Conservation (phyloP, 2,329 filamentous ascomycete species). For the Stachybotrys chlorohalonatus region DNA sequence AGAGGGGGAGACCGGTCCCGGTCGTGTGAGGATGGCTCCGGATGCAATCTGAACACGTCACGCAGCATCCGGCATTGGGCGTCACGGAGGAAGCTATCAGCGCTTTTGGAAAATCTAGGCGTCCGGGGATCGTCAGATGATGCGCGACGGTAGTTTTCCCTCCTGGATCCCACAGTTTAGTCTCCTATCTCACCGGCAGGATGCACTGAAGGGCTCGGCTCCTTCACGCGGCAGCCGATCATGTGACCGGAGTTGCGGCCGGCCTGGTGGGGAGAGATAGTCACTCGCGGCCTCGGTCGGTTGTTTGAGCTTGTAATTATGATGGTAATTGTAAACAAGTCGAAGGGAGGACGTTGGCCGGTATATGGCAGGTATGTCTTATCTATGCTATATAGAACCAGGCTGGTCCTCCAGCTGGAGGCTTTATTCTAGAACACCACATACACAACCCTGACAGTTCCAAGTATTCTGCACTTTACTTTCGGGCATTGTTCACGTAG, state of each 20-base stretch:
- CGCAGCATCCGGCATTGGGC: background rate
- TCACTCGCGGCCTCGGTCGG: background rate
- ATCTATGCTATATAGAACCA: background rate
- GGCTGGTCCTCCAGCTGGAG: background rate
- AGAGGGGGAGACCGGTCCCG: no score
- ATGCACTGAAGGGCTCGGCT: background rate
- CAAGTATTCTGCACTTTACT: background rate
- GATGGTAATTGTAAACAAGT: background rate
- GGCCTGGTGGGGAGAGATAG: background rate
- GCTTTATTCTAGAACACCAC: background rate
- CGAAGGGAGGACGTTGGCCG: background rate
- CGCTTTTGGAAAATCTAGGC: background rate
- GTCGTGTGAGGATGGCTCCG: no score
- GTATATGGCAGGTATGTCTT: no score
- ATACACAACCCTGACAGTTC: background rate
- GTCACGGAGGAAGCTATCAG: background rate
- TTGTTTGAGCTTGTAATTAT: background rate
- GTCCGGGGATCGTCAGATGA: background rate
- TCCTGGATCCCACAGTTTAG: no score
- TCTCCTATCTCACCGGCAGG: no score
- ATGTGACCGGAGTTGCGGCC: constrained; percentile 2
- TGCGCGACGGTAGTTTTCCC: background rate
- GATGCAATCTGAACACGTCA: background rate
- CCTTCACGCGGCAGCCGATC: background rate
- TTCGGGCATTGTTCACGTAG: no score